Evolutionary conservation across 768 basidiomycete species (phyloP).

Genomic region (Heimioporus sp.): DNA sequence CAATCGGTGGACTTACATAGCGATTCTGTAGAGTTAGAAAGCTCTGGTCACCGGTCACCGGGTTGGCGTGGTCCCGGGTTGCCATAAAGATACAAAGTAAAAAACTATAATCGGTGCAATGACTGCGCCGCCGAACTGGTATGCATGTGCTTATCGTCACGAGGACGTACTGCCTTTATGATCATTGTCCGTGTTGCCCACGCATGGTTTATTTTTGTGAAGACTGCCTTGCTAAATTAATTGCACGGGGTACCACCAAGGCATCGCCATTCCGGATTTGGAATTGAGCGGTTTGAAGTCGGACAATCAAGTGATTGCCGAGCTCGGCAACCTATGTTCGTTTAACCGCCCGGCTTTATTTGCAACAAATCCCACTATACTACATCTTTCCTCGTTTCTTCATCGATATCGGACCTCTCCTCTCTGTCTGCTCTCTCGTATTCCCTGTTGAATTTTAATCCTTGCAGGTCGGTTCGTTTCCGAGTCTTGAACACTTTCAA

Average conservation of each 20-base stretch:
- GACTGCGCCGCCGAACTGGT: conserved; percentile 21
- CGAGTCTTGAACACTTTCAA: conserved; percentile 2
- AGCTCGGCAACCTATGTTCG: conserved; percentile 36
- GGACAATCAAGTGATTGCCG: conserved; percentile 37
- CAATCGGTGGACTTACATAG: too few relatives aligned
- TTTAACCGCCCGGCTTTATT: conserved; percentile 39
- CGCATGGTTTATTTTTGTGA: conserved; percentile 16
- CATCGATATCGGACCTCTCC: conserved; percentile 28
- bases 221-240: conserved; percentile 18
- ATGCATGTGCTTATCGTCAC: conserved; percentile 21
- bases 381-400: conserved; percentile 27
- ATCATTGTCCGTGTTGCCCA: conserved; percentile 17
- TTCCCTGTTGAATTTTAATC: conserved; percentile 1
- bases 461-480: background rate
- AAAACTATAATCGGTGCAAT: background rate
- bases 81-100: too few relatives aligned
- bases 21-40: too few relatives aligned
- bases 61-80: too few relatives aligned
- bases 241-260: conserved; percentile 16
- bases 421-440: conserved; percentile 9
- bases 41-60: too few relatives aligned
- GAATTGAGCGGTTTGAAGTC: conserved; percentile 34
- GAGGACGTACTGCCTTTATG: conserved; percentile 18
- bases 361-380: conserved; percentile 37
- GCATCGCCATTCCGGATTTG: conserved; percentile 24